Base-by-base conservation (phyloP, 495 filamentous ascomycete species). In the Annulohypoxylon maeteangense region DNA sequence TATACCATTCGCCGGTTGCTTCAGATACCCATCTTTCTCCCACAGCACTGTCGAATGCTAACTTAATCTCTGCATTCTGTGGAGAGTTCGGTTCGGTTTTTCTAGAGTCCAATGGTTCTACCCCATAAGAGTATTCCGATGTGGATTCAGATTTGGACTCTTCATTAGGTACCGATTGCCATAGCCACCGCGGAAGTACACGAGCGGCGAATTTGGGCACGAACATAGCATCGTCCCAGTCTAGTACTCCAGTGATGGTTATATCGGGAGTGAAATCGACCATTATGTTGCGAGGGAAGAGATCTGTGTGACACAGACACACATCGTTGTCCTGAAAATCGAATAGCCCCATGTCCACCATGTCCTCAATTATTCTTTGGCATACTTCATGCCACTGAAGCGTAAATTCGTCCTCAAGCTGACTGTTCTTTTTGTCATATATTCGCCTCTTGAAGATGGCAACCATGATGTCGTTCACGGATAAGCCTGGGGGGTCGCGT, bases 221-320 rank as follows among this genome's bases (percentile, higher is more conserved):
- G 25, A 62, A 68, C 8, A 50, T 0, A 32, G 66, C 47, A 20
- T 25, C 48, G 16, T 68, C 66, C 66, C 66, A 68, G 20, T 62
- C 66, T 12, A 68, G 20, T 6, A 50, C 16, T 36, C 66, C 66
- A 8, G 66, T 62, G 27, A 68, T 68, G 22, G 31, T 25, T 14
- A 61, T 38, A n/a, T 53, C 50, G 2, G 57, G 40, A n/a, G 56
- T 29, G 48, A 56, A 56, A 50, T 68, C 66, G 3, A 68, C 66
- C 57, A 68, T 61, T 14, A 68, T 68, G 58, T 68, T 68, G 25
- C 58, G 66, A 11, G 66, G 58, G n/a, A 44, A 56, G 23, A 68
- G 57, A 47, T 68, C 58, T 2, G 58, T 22, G 32, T 68, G 66
- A 4, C 11, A 12, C 11, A 68, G 57, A 32, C 58, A 68, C 31